A percentile compares a stretch with the other conserved stretches of the same genome.
Evolutionary conservation across 345 rosid species (phyloP).

Genomic region (Physaria fendleri): DNA sequence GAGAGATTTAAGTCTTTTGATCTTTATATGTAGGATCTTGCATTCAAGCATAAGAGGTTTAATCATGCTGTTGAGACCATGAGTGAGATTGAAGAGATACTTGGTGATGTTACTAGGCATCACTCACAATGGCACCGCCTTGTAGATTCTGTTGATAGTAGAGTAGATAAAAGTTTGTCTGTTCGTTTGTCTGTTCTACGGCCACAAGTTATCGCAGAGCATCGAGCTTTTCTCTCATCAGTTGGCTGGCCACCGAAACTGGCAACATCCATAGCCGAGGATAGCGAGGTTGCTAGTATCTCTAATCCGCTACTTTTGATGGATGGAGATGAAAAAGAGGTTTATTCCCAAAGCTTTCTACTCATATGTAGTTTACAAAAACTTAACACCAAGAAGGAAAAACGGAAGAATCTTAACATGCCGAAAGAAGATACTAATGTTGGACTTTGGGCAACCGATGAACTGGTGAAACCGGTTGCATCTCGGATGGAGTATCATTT

Average conservation of each 20-base stretch:
- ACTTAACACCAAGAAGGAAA: slow-evolving; percentile 46
- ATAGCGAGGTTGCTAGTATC: slow-evolving; percentile 31
- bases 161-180: slow-evolving; percentile 58
- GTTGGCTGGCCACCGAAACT: slow-evolving; percentile 86
- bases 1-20: not conserved
- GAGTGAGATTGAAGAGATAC: slow-evolving; percentile 44
- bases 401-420: slow-evolving; percentile 35
- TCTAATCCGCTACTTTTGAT: slow-evolving; percentile 58
- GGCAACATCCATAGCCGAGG: slow-evolving; percentile 31
- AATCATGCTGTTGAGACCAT: slow-evolving; percentile 41
- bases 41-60: slow-evolving; percentile 43
- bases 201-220: slow-evolving; percentile 59
- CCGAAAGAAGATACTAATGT: slow-evolving; percentile 12
- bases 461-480: slow-evolving; percentile 61
- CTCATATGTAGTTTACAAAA: slow-evolving; percentile 68
- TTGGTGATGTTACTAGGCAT: slow-evolving; percentile 37
- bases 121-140: slow-evolving; percentile 53
- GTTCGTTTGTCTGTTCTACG: slow-evolving; percentile 50
- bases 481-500: slow-evolving; percentile 75
- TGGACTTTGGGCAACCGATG: slow-evolving; percentile 65
- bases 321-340: slow-evolving; percentile 45
- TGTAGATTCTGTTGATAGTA: slow-evolving; percentile 51
- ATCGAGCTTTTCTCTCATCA: slow-evolving; percentile 64
- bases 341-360: slow-evolving; percentile 54
- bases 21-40: slow-evolving; percentile 43